These are phyloP conservation scores for Spirogloea muscicola DNA, from an alignment of 139 green algal genomes.

Conservation along the genomic window DNA sequence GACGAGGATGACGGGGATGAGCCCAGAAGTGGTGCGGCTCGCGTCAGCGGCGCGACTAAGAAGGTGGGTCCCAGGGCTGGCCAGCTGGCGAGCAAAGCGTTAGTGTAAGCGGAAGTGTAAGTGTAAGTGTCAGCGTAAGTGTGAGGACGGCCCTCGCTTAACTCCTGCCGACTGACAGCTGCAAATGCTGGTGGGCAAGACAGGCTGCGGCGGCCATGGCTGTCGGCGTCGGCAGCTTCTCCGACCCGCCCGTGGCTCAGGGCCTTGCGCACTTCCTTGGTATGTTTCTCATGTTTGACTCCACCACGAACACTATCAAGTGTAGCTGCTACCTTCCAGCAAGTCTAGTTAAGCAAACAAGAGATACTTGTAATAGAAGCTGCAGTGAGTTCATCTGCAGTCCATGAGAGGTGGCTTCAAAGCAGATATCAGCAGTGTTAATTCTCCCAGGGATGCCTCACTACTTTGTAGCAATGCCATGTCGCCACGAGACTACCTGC, in stretches of 20 bases:
- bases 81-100: neutral
- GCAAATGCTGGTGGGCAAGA: neutral
- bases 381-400: neutral
- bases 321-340: too few species aligned
- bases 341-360: too few species aligned
- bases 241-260: conserved; percentile 69
- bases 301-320: too few species aligned
- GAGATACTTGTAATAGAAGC: too few species aligned
- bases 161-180: neutral
- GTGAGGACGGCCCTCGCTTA: too few species aligned
- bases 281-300: conserved; percentile 15
- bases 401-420: neutral
- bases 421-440: neutral
- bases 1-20: conserved; percentile 28
- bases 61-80: conserved; percentile 8
- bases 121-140: too few species aligned
- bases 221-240: conserved; percentile 83
- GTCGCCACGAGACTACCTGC: neutral
- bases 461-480: neutral
- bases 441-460: neutral
- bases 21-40: neutral
- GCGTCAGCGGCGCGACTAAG: conserved; percentile 22
- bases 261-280: conserved; percentile 30
- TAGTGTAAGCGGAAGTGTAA: conserved; percentile 1
- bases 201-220: conserved; percentile 84